phyloP scores from a whole-genome alignment of 805 yeast species.

The Candida schatavii region DNA sequence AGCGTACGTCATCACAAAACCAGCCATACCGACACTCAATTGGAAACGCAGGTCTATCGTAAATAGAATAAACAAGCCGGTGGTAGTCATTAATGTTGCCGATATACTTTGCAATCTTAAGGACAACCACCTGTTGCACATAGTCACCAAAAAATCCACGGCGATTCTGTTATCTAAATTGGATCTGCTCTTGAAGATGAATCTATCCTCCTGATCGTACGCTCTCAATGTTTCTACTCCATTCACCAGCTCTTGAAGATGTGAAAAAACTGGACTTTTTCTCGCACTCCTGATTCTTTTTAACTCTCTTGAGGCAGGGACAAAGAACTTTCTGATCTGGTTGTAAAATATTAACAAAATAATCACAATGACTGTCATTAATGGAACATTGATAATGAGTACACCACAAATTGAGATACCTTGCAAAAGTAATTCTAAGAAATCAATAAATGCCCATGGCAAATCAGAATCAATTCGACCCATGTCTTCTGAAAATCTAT shows the following conservation, averaged over 20 bases:
- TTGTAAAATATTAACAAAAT: slow-evolving; percentile 19
- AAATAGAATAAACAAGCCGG: slow-evolving; percentile 19
- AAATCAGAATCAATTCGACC: slow-evolving; percentile 21
- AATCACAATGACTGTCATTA: slow-evolving; percentile 19
- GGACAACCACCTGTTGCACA: slow-evolving; percentile 26
- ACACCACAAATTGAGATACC: slow-evolving; percentile 20
- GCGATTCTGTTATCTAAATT: slow-evolving; percentile 19
- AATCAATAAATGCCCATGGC: slow-evolving; percentile 18
- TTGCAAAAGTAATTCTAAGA: slow-evolving; percentile 14
- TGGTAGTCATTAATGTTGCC: slow-evolving; percentile 16
- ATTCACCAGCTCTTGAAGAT: slow-evolving; percentile 26
- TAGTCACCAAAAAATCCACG: slow-evolving; percentile 18
- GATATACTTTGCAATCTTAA: slow-evolving; percentile 24
- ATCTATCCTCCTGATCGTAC: slow-evolving; percentile 21
- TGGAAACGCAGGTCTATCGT: slow-evolving; percentile 17
- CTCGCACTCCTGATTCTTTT: slow-evolving; percentile 23
- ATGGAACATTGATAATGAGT: slow-evolving; percentile 23
- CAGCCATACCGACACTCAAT: slow-evolving; percentile 23
- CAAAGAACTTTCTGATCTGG: slow-evolving; percentile 18
- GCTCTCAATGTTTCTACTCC: slow-evolving; percentile 29
- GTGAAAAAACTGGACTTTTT: slow-evolving; percentile 27
- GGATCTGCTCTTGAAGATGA: slow-evolving; percentile 18
- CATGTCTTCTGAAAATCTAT: slow-evolving; percentile 26
- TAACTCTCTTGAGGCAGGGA: slow-evolving; percentile 25
- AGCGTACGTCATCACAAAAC: slow-evolving; percentile 28